Conservation (phyloP, 1,284 basidiomycete species). For the Puccinia hordei region DNA sequence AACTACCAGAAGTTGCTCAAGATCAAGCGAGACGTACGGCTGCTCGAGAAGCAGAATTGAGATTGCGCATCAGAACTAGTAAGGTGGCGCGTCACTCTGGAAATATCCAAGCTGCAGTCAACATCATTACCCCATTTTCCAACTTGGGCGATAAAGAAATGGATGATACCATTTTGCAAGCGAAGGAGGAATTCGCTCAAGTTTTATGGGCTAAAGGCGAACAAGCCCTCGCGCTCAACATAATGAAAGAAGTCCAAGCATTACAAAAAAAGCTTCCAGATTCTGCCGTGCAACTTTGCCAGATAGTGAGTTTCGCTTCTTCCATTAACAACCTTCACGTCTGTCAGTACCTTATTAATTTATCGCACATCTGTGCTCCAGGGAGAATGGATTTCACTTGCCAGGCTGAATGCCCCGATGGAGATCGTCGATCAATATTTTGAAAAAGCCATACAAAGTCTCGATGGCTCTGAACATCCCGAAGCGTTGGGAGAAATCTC, state of each 20-base stretch:
- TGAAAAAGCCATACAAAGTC: slow-evolving; percentile 36
- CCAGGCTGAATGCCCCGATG: slow-evolving; percentile 55
- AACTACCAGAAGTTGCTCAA: slow-evolving; percentile 72
- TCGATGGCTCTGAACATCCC: slow-evolving; percentile 36
- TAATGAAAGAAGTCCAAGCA: slow-evolving; percentile 63
- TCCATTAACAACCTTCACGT: neutral
- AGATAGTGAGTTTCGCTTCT: slow-evolving; percentile 35
- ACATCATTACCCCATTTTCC: slow-evolving; percentile 77
- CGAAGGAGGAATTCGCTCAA: slow-evolving; percentile 79
- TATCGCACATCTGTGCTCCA: slow-evolving; percentile 1
- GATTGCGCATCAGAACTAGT: slow-evolving; percentile 73
- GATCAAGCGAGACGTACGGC: slow-evolving; percentile 66
- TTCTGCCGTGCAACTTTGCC: slow-evolving; percentile 38
- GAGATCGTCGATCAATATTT: slow-evolving; percentile 50
- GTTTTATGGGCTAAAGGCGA: slow-evolving; percentile 88
- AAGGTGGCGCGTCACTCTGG: slow-evolving; percentile 71
- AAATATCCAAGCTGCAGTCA: slow-evolving; percentile 79
- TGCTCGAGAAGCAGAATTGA: slow-evolving; percentile 69
- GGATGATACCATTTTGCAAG: slow-evolving; percentile 61
- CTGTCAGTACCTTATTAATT: neutral
- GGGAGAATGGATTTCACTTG: slow-evolving; percentile 54
- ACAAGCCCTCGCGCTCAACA: slow-evolving; percentile 77
- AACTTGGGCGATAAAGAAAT: slow-evolving; percentile 63
- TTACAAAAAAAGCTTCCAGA: slow-evolving; percentile 42
- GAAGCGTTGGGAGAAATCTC: slow-evolving; percentile 69